These are phyloP conservation scores for Cucumis melo DNA, from an alignment of 306 rosid genomes.

Conservation along the genomic window DNA sequence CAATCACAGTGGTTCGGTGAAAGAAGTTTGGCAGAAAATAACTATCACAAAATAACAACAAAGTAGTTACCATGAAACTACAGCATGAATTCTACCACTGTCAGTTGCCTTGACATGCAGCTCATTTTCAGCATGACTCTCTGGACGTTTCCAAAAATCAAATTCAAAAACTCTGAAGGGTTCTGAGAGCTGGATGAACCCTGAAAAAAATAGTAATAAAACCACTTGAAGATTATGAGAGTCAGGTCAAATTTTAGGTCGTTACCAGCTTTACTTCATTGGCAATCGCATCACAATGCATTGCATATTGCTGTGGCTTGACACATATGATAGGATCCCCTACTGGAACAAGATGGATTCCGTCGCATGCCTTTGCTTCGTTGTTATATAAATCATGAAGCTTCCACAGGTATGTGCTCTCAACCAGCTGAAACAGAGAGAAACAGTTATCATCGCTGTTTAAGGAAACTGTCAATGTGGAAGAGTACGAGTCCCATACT, in stretches of 20 bases:
- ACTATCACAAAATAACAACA: neutral
- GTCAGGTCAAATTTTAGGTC: neutral
- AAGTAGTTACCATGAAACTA: constrained; percentile 65
- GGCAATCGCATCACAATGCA: constrained; percentile 49
- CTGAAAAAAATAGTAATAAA: constrained; percentile 34
- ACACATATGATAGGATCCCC: constrained; percentile 37
- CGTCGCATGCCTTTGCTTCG: constrained; percentile 46
- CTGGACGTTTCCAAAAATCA: constrained; percentile 98
- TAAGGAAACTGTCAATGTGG: neutral
- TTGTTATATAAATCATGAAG: constrained; percentile 60
- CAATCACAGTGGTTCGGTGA: neutral
- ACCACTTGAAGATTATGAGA: constrained; percentile 10
- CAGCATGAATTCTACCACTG: constrained; percentile 65
- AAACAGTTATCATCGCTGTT: neutral
- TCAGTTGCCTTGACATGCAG: constrained; percentile 43
- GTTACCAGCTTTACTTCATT: constrained; percentile 64
- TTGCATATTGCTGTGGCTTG: constrained; percentile 57
- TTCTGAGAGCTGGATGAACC: constrained; percentile 82
- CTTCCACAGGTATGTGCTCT: constrained; percentile 57
- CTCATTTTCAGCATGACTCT: constrained; percentile 52
- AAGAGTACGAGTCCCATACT: neutral
- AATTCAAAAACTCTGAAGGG: constrained; percentile 97
- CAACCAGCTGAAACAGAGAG: constrained; percentile 48
- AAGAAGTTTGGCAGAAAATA: neutral
- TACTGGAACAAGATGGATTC: constrained; percentile 46